phyloP scores from a whole-genome alignment of 345 rosid genomes.

The Toxicodendron radicans region DNA sequence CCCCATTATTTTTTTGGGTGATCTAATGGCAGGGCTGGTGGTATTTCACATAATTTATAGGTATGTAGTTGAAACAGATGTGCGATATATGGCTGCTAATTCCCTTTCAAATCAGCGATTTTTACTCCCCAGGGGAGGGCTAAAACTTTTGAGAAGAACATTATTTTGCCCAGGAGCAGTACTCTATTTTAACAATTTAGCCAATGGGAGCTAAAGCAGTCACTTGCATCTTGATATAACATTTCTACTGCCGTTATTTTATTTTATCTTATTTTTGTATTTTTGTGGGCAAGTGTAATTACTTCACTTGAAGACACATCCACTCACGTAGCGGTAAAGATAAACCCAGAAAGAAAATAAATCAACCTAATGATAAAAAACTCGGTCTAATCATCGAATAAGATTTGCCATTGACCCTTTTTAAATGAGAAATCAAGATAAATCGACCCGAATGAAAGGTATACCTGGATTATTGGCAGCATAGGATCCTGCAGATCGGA shows the following conservation, averaged over 20 bases:
- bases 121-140: background rate
- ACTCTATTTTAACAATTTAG: background rate
- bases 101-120: background rate
- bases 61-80: no score
- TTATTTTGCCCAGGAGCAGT: background rate
- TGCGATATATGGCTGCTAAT: no score
- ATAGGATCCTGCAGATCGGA: slow-evolving; percentile 57
- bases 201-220: background rate
- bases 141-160: background rate
- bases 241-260: background rate
- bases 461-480: slow-evolving; percentile 76
- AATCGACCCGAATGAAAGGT: background rate
- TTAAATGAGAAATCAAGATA: background rate
- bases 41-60: no score
- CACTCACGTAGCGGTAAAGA: background rate
- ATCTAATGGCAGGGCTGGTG: no score
- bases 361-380: background rate
- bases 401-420: background rate
- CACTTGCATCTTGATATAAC: background rate
- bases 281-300: background rate
- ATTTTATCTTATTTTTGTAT: background rate
- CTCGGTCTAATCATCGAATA: background rate
- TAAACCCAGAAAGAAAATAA: background rate
- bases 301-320: background rate
- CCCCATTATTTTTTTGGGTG: no score